Conservation (phyloP, 179 eudicot species). For the Camellia oleifera region DNA sequence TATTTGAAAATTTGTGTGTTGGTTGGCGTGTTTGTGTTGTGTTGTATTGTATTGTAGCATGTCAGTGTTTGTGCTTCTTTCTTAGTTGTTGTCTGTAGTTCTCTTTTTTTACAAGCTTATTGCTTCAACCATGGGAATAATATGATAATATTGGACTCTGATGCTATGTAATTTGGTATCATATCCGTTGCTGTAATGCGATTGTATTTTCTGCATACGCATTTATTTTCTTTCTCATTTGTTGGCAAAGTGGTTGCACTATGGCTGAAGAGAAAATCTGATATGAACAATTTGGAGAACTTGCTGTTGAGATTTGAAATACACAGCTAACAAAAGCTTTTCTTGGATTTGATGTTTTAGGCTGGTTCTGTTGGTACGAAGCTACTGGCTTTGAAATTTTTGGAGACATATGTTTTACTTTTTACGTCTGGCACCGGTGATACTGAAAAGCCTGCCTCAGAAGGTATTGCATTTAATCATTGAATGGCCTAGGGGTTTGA, state of each 20-base stretch:
- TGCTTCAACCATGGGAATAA: not conserved
- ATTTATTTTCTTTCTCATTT: not conserved
- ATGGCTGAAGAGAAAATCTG: not conserved
- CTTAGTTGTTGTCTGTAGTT: not conserved
- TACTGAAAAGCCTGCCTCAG: constrained; percentile 36
- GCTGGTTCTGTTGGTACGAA: constrained; percentile 56
- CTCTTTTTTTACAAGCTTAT: not conserved
- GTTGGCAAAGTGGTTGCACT: not conserved
- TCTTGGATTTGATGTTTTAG: constrained; percentile 44
- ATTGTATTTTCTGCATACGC: not conserved
- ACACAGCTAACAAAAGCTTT: not conserved
- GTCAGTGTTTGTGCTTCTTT: no score
- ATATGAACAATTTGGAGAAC: not conserved
- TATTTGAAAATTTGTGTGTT: no score
- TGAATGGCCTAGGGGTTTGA: not conserved
- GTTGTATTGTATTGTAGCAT: no score
- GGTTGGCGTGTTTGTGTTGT: no score
- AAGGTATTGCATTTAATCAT: constrained; percentile 47
- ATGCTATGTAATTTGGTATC: not conserved
- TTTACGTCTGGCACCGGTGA: constrained; percentile 57
- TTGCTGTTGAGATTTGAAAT: constrained; percentile 12
- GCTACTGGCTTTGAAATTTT: constrained; percentile 74
- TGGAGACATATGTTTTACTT: constrained; percentile 68
- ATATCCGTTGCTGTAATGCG: not conserved
- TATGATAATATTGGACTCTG: not conserved